A percentile compares a stretch with the other conserved stretches of the same genome.
These are phyloP conservation scores for Picocystis sp. DNA, from an alignment of 163 green algal genomes.

Conservation along the genomic window DNA sequence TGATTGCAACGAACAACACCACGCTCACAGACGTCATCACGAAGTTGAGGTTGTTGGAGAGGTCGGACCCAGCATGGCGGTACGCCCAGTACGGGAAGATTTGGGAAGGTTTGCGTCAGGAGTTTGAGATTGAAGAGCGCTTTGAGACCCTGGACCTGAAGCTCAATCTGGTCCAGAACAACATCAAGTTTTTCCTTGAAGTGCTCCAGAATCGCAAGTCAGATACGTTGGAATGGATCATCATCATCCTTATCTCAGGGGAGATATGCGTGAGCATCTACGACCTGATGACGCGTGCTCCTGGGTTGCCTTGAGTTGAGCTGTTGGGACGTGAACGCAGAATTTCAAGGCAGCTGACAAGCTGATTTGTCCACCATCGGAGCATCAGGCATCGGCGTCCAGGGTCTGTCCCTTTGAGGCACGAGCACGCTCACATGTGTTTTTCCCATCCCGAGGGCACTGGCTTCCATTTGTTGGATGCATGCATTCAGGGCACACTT, in stretches of 20 bases:
- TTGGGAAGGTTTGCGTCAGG: conserved; percentile 26
- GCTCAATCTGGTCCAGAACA: conserved; percentile 27
- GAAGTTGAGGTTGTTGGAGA: conserved; percentile 28
- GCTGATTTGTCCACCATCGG: no score
- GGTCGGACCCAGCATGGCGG: conserved; percentile 30
- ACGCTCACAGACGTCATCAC: conserved; percentile 42
- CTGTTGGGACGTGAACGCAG: no score
- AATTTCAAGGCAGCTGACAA: no score
- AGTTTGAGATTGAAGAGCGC: conserved; percentile 34
- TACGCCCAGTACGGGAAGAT: conserved; percentile 36
- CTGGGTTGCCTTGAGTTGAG: no score
- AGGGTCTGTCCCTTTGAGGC: no score
- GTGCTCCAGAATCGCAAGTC: conserved; percentile 72
- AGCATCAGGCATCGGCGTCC: no score
- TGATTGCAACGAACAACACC: conserved; percentile 39
- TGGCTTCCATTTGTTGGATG: no score
- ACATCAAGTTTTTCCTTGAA: conserved; percentile 66
- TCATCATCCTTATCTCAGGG: conserved; percentile 58
- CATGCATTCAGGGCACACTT: no score
- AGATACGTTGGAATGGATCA: conserved; percentile 64
- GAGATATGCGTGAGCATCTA: conserved; percentile 60
- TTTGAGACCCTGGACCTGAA: conserved; percentile 33
- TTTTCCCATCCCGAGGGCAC: no score
- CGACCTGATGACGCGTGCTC: conserved; percentile 13
- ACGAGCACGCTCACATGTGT: no score